These are phyloP conservation scores for Hibiscus mutabilis DNA, from an alignment of 345 rosid species.

Conservation along the genomic window DNA sequence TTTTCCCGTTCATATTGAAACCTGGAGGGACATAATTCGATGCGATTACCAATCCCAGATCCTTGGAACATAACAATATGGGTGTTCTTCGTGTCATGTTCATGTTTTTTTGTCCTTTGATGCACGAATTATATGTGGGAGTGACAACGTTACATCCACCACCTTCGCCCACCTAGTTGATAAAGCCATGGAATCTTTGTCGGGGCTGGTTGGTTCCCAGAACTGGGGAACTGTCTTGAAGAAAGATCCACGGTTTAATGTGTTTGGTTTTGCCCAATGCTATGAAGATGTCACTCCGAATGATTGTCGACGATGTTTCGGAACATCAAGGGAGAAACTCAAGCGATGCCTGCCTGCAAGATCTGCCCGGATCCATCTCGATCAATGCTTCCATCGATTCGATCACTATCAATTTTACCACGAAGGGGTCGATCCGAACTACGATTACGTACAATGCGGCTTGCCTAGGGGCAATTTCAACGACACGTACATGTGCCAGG, in stretches of 20 bases:
- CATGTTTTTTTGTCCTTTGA: neutral
- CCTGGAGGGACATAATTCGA: neutral
- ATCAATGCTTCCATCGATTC: conserved; percentile 52
- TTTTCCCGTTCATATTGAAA: neutral
- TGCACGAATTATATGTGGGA: neutral
- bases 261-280: conserved; percentile 31
- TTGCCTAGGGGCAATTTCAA: neutral
- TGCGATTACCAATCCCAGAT: neutral
- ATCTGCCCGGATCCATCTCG: conserved; percentile 42
- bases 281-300: conserved; percentile 37
- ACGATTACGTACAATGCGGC: neutral
- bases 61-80: neutral
- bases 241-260: neutral
- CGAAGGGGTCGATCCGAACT: conserved; percentile 24
- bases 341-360: conserved; percentile 43
- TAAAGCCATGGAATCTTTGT: conserved; percentile 1
- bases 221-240: neutral
- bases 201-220: neutral
- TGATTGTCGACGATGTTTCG: conserved; percentile 50
- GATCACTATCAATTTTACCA: conserved; percentile 44
- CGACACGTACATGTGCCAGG: conserved; percentile 12
- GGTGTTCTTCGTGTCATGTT: neutral
- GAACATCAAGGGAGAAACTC: conserved; percentile 32
- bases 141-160: neutral
- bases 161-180: neutral